These are phyloP conservation scores for Nothopassalora personata DNA, from an alignment of 2,329 filamentous ascomycete genomes.

Conservation along the genomic window DNA sequence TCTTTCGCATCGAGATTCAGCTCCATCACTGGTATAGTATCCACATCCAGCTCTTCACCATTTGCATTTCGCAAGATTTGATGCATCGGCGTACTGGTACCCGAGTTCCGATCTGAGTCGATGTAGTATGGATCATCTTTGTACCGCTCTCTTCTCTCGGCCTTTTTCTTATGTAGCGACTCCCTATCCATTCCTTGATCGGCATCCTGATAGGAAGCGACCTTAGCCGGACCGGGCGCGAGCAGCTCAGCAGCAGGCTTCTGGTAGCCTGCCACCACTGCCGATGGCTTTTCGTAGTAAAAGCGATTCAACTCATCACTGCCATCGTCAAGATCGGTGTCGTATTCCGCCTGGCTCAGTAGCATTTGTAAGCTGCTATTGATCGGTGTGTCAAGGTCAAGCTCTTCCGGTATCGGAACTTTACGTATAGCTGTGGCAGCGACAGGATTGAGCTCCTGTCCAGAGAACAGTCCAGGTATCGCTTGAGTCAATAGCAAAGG, in stretches of 20 bases:
- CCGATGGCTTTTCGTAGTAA: conserved; percentile 40
- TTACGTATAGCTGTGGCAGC: conserved; percentile 76
- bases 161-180: conserved; percentile 66
- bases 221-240: conserved; percentile 29
- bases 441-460: conserved; percentile 88
- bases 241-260: conserved; percentile 42
- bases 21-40: conserved; percentile 93
- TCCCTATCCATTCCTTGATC: conserved; percentile 62
- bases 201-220: conserved; percentile 42
- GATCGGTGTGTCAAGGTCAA: conserved; percentile 78
- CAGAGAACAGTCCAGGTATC: conserved; percentile 79
- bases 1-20: conserved; percentile 60
- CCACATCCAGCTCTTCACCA: conserved; percentile 77
- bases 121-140: conserved; percentile 97
- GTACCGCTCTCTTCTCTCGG: conserved; percentile 74
- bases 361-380: conserved; percentile 67
- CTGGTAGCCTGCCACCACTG: conserved; percentile 13
- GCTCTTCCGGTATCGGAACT: conserved; percentile 68
- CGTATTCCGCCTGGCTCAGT: conserved; percentile 50
- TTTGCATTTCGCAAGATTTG: conserved; percentile 64
- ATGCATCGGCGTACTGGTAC: conserved; percentile 70
- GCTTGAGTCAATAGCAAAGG: conserved; percentile 85
- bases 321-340: conserved; percentile 37
- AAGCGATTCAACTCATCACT: conserved; percentile 44
- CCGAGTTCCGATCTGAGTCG: conserved; percentile 44